Percentiles rank a stretch among this genome's conserved stretches.
Evolutionary conservation across 768 basidiomycete genomes (phyloP).

Genomic region (Podaxis rugospora): DNA sequence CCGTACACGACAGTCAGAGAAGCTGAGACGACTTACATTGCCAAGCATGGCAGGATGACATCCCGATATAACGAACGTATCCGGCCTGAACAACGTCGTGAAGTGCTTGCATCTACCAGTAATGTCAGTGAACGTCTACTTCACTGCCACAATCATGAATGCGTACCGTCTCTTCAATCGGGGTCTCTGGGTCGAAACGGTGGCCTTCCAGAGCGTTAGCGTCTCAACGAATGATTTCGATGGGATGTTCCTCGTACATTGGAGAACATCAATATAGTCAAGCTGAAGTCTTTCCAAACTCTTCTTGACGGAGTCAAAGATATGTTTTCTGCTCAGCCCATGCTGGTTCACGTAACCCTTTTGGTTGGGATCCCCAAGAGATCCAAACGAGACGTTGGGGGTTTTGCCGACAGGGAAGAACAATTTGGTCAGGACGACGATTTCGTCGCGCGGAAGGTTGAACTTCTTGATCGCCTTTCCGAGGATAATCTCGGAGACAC

Average conservation of each 20-base stretch:
- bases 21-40: conserved; percentile 37
- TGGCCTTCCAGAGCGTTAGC: conserved; percentile 36
- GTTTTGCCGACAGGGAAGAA: conserved; percentile 26
- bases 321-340: conserved; percentile 53
- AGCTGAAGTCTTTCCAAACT: conserved; percentile 65
- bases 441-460: conserved; percentile 61
- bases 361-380: conserved; percentile 23
- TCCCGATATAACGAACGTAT: conserved; percentile 57
- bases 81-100: conserved; percentile 64
- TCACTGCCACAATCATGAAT: neutral
- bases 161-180: conserved; percentile 50
- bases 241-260: conserved; percentile 38
- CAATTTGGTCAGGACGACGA: conserved; percentile 74
- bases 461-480: conserved; percentile 68
- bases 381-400: conserved; percentile 4
- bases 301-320: conserved; percentile 65
- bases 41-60: conserved; percentile 51
- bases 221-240: conserved; percentile 18
- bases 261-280: conserved; percentile 74
- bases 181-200: conserved; percentile 54
- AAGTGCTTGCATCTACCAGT: conserved; percentile 55
- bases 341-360: conserved; percentile 51
- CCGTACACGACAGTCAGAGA: neutral
- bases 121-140: neutral
- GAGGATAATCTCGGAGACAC: conserved; percentile 58